Base-by-base conservation (phyloP, 1,284 basidiomycete species). In the Clitocybe nebularis region DNA sequence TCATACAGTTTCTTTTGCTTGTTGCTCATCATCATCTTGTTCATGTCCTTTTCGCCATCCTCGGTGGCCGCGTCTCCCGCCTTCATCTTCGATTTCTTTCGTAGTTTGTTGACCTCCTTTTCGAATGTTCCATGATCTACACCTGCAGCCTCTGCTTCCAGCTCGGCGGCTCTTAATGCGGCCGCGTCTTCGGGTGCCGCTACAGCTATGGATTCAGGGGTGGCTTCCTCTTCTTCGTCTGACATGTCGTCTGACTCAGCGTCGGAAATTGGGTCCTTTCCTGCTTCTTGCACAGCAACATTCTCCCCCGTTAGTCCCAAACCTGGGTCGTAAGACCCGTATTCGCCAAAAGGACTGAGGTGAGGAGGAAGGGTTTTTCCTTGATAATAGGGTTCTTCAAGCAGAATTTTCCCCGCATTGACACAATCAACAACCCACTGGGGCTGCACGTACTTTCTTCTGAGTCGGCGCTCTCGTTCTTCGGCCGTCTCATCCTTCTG, bases 401-500 rank as follows among this genome's bases (percentile, higher is more conserved):
- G 75, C 23, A 98, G 74, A 43, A 97, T 75, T 61, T 79, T 90
- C 13, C 84, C 81, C 16, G 84, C 79, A 63, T 99, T 99, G 58
- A 96, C 84, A 60, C 89, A 96, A 66, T 99, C 96, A 24, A 94
- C 89, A 20, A 98, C 79, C 95, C 96, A 99, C 65, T 99, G 96
- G 11, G 96, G 96, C 66, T 99, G 96, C 6, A 99, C 78, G 66
- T 89, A 92, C 55, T 90, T 91, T 54, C 94, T 77, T 60, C 82
- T 79, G 39, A 75, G 64, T 21, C 81, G 73, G 36, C 75, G 73
- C 55, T 84, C 78, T 50, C 77, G 72, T 54, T 86, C 78, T 44
- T 77, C 78, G 36, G 73, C 61, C 2, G 76, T 73, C 58, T 81
- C 80, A 37, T 72, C 64, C 20, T 59, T 52, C 50, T 56, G 72